Evolutionary conservation across 768 basidiomycete genomes (phyloP).

Genomic region (Amylocystis lapponica): DNA sequence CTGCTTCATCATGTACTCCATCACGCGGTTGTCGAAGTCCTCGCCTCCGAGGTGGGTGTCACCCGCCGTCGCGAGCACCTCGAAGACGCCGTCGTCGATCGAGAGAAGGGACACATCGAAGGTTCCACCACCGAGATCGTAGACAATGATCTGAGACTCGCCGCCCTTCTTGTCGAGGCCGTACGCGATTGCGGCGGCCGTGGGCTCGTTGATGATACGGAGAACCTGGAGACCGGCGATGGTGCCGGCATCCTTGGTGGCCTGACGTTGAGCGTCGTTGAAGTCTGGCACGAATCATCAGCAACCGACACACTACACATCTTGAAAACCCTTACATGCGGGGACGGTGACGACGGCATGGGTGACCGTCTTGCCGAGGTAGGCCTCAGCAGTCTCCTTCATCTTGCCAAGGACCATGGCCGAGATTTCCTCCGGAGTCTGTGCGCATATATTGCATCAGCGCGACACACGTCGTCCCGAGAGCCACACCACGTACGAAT

Average conservation of each 20-base stretch:
- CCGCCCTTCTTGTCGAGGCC: slow-evolving; percentile 95
- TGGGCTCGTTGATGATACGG: slow-evolving; percentile 97
- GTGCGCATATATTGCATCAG: not conserved
- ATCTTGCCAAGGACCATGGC: slow-evolving; percentile 96
- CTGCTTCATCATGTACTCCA: slow-evolving; percentile 62
- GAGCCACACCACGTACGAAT: slow-evolving; percentile 57
- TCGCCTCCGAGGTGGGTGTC: slow-evolving; percentile 63
- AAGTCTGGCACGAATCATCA: slow-evolving; percentile 51
- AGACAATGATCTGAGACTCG: slow-evolving; percentile 94
- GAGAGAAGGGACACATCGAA: slow-evolving; percentile 95
- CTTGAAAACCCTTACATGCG: slow-evolving; percentile 52
- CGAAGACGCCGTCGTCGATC: slow-evolving; percentile 57
- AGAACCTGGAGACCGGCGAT: slow-evolving; percentile 94
- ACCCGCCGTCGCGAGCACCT: slow-evolving; percentile 55
- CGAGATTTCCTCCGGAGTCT: slow-evolving; percentile 92
- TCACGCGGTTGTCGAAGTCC: slow-evolving; percentile 69
- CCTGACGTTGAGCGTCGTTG: slow-evolving; percentile 99
- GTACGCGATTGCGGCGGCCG: slow-evolving; percentile 96
- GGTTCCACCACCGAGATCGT: slow-evolving; percentile 97
- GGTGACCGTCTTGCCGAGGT: slow-evolving; percentile 92
- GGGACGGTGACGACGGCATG: slow-evolving; percentile 98
- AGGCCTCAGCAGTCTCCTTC: slow-evolving; percentile 99
- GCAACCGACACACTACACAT: not conserved
- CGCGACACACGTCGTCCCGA: not conserved
- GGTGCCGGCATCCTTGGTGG: slow-evolving; percentile 95